These are phyloP conservation scores for Epichloe festucae DNA, from an alignment of 2,329 filamentous ascomycete genomes.

Conservation along the genomic window DNA sequence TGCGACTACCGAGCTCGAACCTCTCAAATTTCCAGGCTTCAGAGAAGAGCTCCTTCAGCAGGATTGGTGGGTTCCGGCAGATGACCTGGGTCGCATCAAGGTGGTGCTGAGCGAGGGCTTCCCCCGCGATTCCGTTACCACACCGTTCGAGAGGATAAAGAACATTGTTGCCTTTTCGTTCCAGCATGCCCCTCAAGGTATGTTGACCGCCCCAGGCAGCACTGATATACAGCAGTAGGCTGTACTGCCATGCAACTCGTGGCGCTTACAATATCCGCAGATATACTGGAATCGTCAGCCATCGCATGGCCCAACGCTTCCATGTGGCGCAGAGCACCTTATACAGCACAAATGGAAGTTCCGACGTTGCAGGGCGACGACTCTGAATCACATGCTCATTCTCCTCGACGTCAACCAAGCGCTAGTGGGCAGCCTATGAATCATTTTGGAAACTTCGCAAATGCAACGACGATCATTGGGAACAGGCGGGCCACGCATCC, in stretches of 20 bases:
- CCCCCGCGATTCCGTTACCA: constrained; percentile 36
- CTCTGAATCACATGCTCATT: constrained; percentile 49
- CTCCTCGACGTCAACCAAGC: constrained; percentile 33
- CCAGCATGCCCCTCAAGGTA: constrained; percentile 70
- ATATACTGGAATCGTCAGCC: constrained; percentile 55
- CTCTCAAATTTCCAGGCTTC: constrained; percentile 62
- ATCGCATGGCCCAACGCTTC: constrained; percentile 69
- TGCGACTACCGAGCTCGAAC: constrained; percentile 43
- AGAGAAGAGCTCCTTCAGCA: constrained; percentile 56
- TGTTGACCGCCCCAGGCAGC: constrained; percentile 11
- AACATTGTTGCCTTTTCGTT: constrained; percentile 72
- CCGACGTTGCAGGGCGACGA: constrained; percentile 30
- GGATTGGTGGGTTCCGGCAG: constrained; percentile 57
- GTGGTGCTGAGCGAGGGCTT: constrained; percentile 61
- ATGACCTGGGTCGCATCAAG: constrained; percentile 63
- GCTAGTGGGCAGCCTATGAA: neutral
- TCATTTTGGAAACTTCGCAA: neutral
- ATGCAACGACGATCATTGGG: neutral
- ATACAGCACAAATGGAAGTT: constrained; percentile 27
- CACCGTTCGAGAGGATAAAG: constrained; percentile 52
- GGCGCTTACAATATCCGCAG: constrained; percentile 20
- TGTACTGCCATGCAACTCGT: neutral
- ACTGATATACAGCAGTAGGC: neutral
- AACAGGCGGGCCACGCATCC: constrained; percentile 7
- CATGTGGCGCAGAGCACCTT: constrained; percentile 48